Conservation (phyloP, 768 basidiomycete genomes). For the Tylopilus rubrobrunneus region DNA sequence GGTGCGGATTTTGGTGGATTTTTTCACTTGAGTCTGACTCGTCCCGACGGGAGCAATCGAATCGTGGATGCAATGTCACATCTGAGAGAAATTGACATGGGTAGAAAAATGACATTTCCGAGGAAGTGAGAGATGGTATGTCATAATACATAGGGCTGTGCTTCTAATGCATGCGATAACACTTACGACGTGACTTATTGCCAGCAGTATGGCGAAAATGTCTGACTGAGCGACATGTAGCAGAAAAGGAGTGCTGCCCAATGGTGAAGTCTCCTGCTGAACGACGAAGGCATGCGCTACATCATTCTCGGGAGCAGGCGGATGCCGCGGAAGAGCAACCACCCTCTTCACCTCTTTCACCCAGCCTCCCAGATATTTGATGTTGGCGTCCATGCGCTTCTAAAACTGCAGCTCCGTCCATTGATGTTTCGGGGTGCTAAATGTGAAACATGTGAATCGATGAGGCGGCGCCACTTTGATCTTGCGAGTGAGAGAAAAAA, state of each 20-base stretch:
- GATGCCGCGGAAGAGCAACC: background rate
- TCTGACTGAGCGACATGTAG: background rate
- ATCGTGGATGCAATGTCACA: conserved; percentile 1
- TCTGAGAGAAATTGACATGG: background rate
- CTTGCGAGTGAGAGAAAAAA: conserved; percentile 2
- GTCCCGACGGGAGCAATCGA: conserved; percentile 9
- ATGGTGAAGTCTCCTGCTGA: no score
- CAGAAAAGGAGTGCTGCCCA: background rate
- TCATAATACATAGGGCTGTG: background rate
- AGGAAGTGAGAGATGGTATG: conserved; percentile 3
- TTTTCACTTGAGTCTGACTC: background rate
- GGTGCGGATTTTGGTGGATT: conserved; percentile 10
- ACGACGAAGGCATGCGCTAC: background rate
- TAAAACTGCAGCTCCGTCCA: background rate
- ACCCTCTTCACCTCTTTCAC: background rate
- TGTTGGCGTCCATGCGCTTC: background rate
- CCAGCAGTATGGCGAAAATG: background rate
- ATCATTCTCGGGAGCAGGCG: background rate
- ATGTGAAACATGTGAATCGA: conserved; percentile 8
- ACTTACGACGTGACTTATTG: background rate
- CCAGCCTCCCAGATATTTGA: background rate
- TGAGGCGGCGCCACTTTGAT: conserved; percentile 4
- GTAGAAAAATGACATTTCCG: conserved; percentile 12
- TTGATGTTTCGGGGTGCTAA: conserved; percentile 5
- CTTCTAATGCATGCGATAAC: background rate